Evolutionary conservation across 768 basidiomycete genomes (phyloP).

Genomic region (Russula virescens): DNA sequence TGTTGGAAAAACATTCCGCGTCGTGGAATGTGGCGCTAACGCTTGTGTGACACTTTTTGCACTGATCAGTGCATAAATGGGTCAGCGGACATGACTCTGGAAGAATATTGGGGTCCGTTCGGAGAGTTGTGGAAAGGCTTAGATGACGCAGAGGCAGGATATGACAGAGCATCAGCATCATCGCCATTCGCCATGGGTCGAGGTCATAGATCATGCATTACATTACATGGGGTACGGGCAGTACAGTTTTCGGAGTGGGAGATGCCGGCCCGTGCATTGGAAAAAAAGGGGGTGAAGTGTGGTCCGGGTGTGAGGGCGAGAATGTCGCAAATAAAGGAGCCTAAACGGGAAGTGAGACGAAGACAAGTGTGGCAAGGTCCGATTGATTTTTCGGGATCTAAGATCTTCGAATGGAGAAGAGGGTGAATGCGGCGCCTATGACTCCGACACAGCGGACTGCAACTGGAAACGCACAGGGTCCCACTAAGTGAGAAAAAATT

Average conservation of each 20-base stretch:
- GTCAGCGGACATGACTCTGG: too few species aligned
- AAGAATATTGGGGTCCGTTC: neutral
- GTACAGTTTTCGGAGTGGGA: neutral
- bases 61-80: too few species aligned
- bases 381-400: conserved; percentile 4
- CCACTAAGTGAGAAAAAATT: neutral
- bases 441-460: neutral
- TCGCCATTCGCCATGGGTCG: too few species aligned
- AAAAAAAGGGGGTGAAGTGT: neutral
- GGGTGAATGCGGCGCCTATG: neutral
- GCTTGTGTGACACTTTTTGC: too few species aligned
- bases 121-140: neutral
- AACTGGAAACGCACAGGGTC: conserved; percentile 2
- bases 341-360: neutral
- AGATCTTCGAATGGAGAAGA: neutral
- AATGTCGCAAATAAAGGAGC: neutral
- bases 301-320: too few species aligned
- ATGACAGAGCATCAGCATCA: too few species aligned
- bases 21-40: too few species aligned
- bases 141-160: neutral
- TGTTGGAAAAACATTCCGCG: neutral
- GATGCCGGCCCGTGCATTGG: conserved; percentile 1
- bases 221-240: neutral
- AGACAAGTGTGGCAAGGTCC: conserved; percentile 5
- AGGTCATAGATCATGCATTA: too few species aligned